Conservation (phyloP, 1,284 basidiomycete genomes). For the Trametes sp. region DNA sequence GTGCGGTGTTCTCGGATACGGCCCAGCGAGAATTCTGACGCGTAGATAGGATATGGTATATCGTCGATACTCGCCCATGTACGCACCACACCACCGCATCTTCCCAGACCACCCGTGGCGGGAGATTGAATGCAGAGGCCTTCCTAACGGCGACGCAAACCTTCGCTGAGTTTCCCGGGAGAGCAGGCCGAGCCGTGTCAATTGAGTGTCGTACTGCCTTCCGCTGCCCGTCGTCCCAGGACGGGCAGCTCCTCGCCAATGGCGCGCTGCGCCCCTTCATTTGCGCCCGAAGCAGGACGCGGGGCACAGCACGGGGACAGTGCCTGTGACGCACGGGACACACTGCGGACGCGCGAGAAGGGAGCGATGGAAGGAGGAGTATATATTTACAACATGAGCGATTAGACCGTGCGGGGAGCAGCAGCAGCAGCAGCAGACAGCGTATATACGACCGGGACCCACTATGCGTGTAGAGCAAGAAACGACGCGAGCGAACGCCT, state of each 20-base stretch:
- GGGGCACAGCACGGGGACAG: constrained; percentile 3
- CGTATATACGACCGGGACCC: constrained; percentile 24
- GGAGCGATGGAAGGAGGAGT: background rate
- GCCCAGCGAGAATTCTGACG: constrained; percentile 28
- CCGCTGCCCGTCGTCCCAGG: background rate
- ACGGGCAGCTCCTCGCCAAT: background rate
- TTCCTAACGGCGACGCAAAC: constrained; percentile 23
- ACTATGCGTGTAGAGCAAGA: background rate
- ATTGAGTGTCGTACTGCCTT: background rate
- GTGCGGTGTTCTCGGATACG: constrained; percentile 17
- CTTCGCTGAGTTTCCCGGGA: constrained; percentile 31
- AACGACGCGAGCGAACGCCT: background rate
- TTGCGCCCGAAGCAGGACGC: constrained; percentile 3
- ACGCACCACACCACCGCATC: background rate
- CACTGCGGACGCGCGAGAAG: constrained; percentile 1
- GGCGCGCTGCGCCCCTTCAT: constrained; percentile 1
- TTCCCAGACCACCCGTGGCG: background rate
- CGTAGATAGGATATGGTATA: too few species aligned
- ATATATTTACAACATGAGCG: constrained; percentile 31
- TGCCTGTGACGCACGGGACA: constrained; percentile 8
- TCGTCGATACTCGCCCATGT: too few species aligned
- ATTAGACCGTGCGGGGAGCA: constrained; percentile 26
- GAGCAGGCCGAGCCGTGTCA: constrained; percentile 3
- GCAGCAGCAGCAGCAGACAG: constrained; percentile 21
- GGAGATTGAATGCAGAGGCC: background rate